phyloP scores from a whole-genome alignment of 2,329 filamentous ascomycete species.

The Scedosporium boydii region DNA sequence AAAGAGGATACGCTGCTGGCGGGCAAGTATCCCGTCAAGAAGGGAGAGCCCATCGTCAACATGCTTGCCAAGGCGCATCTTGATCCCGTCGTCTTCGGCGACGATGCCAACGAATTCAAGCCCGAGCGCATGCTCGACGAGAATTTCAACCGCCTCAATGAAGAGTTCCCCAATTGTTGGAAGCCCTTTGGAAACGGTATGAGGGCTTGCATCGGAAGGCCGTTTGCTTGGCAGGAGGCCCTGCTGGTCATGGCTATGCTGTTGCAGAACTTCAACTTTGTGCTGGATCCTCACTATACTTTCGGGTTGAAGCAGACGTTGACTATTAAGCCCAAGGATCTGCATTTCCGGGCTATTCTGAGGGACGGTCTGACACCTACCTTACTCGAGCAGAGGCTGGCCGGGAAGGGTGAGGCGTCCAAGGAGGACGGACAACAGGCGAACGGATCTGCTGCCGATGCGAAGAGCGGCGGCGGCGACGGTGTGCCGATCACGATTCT shows the following conservation, averaged over 20 bases:
- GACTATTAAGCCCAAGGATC: constrained; percentile 54
- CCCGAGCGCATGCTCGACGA: constrained; percentile 67
- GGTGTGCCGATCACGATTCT: constrained; percentile 50
- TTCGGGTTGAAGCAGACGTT: constrained; percentile 46
- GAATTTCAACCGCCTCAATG: constrained; percentile 50
- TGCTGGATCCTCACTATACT: constrained; percentile 49
- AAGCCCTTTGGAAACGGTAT: constrained; percentile 69
- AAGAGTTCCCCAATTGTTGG: constrained; percentile 53
- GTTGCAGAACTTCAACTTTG: constrained; percentile 63
- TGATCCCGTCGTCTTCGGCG: constrained; percentile 56
- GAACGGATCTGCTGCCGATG: constrained; percentile 1
- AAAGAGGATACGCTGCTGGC: constrained; percentile 43
- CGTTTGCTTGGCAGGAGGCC: constrained; percentile 68
- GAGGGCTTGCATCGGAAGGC: constrained; percentile 61
- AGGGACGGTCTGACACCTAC: constrained; percentile 36
- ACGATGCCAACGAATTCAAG: constrained; percentile 54
- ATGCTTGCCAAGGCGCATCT: constrained; percentile 46
- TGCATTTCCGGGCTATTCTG: constrained; percentile 50
- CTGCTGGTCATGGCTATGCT: constrained; percentile 52
- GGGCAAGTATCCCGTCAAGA: constrained; percentile 51
- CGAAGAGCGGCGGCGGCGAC: constrained; percentile 2
- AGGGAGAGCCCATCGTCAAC: constrained; percentile 37
- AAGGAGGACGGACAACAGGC: not conserved
- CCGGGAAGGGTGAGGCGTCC: constrained; percentile 18
- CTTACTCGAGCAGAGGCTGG: constrained; percentile 35